Base-by-base conservation (phyloP, 2,329 filamentous ascomycete genomes). In the Colletotrichum paranaense region DNA sequence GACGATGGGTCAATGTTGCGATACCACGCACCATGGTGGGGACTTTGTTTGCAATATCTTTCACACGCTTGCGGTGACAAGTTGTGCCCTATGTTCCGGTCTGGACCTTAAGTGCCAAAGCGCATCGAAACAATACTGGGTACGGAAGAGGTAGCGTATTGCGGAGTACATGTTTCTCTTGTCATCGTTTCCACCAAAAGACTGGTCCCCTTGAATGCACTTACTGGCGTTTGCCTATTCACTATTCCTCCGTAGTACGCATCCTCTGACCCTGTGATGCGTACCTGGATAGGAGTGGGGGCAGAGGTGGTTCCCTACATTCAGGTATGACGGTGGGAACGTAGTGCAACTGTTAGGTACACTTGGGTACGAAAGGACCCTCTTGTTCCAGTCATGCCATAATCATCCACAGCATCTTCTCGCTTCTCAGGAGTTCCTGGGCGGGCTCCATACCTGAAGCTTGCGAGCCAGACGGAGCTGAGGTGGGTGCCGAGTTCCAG, bases 111-210 rank as follows among this genome's bases (percentile, higher is more conserved):
- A 0, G 32, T 35, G 32, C 28, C 55, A 52, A 49, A 64, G 14
- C 32, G 9, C 32, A 30, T 49, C 49, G 58, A 42, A 62, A 72
- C 57, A 68, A 24, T 46, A 12, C 8, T 63, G 32, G 32, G 32
- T 35, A 35, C 32, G 32, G 32, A 12, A 12, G 32, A 12, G 12
- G 32, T 35, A 35, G 28, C 42, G 32, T 49, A 49, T 49, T 32
- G 24, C 65, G 64, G 58, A 72, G 49, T 68, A 63, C 68, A 62
- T 38, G 49, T 72, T 62, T 57, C 57, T 58, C 56, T 32, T 32
- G 57, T 63, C 69, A 63, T 62, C 28, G 57, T 49, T 38, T 9
- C 62, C 38, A 49, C 19, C 11, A 30, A 49, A 28, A 4, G 3
- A 32, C 22, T 42, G 14, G 22, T 60, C 58, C 58, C 32, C 38